Percentiles rank a stretch among this genome's conserved stretches.
These are phyloP conservation scores for Tylopilus felleus DNA, from an alignment of 768 basidiomycete genomes.

Conservation along the genomic window DNA sequence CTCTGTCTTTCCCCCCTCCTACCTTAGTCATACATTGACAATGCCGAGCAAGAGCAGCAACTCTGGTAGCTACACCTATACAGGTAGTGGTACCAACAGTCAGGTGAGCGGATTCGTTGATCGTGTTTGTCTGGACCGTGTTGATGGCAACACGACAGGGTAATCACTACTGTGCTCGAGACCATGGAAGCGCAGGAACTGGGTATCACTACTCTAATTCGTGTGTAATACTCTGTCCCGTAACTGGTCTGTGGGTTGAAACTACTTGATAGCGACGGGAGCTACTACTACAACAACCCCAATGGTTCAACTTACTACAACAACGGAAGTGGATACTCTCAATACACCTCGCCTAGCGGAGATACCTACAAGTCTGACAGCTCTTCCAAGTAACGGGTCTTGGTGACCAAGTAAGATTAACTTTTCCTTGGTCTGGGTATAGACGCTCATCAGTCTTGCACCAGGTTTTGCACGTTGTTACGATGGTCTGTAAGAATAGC, in stretches of 20 bases:
- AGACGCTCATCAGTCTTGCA: neutral
- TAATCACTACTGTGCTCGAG: slow-evolving; percentile 58
- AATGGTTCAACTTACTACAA: slow-evolving; percentile 62
- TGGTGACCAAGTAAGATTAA: neutral
- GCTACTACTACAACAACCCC: slow-evolving; percentile 62
- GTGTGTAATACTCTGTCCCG: slow-evolving; percentile 30
- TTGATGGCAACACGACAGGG: slow-evolving; percentile 38
- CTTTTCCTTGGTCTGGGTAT: neutral
- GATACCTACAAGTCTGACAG: slow-evolving; percentile 25
- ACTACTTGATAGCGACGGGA: slow-evolving; percentile 42
- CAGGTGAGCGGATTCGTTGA: slow-evolving; percentile 34
- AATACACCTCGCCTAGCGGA: slow-evolving; percentile 50
- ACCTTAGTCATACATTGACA: neutral
- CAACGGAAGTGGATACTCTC: slow-evolving; percentile 42
- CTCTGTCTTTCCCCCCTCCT: neutral
- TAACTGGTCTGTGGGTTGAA: neutral
- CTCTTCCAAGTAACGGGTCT: slow-evolving; percentile 16
- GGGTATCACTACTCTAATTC: slow-evolving; percentile 64
- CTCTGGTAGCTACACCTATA: slow-evolving; percentile 38
- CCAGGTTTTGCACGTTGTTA: neutral
- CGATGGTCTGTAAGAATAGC: neutral
- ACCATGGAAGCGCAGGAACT: slow-evolving; percentile 38
- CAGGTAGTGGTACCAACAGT: slow-evolving; percentile 49
- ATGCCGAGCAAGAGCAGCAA: slow-evolving; percentile 19
- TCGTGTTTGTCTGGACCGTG: neutral